Base-by-base conservation (phyloP, 2,329 filamentous ascomycete species). In the Pseudocercospora eumusae region DNA sequence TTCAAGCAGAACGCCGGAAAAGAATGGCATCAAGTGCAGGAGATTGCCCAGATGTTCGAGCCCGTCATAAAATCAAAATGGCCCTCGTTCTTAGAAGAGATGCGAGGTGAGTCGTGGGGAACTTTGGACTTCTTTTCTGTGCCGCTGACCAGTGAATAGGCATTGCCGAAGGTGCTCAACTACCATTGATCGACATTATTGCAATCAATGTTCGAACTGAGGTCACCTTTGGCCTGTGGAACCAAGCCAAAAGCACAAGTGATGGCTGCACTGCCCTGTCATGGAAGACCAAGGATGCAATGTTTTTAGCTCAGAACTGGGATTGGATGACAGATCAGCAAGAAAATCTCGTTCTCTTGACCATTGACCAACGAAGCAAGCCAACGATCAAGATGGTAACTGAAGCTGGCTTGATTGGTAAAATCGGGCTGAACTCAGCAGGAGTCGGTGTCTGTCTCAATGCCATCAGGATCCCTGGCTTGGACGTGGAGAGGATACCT, bases 361-460 rank as follows among this genome's bases (percentile, higher is more conserved):
- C 78, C 40, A 81, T 85, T 54, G 69, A 72, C 0, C 79, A 81
- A 53, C 64, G 69, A 0, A 68, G 64, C 6, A 80, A 80, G 27
- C 83, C 83, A 0, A 75, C 75, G 1, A 80, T 86, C 60, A 73
- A 80, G 15, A 85, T 84, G 76, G 76, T 87, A 21, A 87, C 84
- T 0, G 85, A 87, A 69, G 83, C 81, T 0, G 85, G 85, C 13
- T 80, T 87, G 21, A 81, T 89, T 33, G 86, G 85, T 13, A 89
- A 89, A 72, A 88, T 89, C 21, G 87, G 87, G 0, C 77, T 88
- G 66, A 89, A 89, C 68, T 76, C 75, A 15, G 69, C 72, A 0
- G 84, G 86, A 0, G 84, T 89, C 0, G 86, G 85, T 0, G 81
- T 82, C 0, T 83, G 82, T 47, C 76, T 88, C 8, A 89, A 89